Evolutionary conservation across 495 filamentous ascomycete species (phyloP), one percentile per base, ranked within the genome.

Genomic region (Mycothermus thermophilus): DNA sequence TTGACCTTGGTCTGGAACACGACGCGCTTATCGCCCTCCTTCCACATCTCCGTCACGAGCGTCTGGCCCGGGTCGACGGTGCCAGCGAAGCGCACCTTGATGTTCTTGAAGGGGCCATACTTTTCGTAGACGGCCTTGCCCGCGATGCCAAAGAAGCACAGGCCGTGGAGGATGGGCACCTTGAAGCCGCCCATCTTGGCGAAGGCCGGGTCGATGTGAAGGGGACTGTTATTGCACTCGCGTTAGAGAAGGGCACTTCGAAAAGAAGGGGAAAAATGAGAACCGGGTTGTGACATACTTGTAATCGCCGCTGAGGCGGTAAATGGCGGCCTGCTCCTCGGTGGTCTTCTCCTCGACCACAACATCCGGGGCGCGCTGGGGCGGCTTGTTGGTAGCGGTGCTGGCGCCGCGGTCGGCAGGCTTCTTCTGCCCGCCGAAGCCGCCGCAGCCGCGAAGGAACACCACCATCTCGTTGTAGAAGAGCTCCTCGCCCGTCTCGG

Each of bases 1-100:
- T 86, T 83, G 27, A 97, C 90, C 52, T 73, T 88, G 13, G 77
- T 75, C 72, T 96, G 86, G 69, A 97, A 97, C 30, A 94, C 59
- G 17, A 97, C 77, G 50, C 72, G 79, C 42, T 71, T 72, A n/a
- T 20, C 27, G n/a, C 76, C 80, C 52, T 88, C 85, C 71, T 85
- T 93, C 90, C 90, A 97, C 83, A 93, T 93, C 74, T 96, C 90
- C 20, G 87, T 96, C 48, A 76, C 72, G 23, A 97, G 72, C 33
- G 84, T 96, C 74, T 97, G 83, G 5, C 90, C 92, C 1, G 90
- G 92, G 16, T 88, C 46, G 2, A 97, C 90, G 9, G 84, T 79
- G 26, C 90, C 92, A 4, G 85, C 87, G 62, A 97, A 97, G 41
- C 90, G 63, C 5, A 95, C 90, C 72, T 97, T 97, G 57, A 96